phyloP scores from a whole-genome alignment of 495 filamentous ascomycete species.

The Lasiosphaeriaceae sp. region DNA sequence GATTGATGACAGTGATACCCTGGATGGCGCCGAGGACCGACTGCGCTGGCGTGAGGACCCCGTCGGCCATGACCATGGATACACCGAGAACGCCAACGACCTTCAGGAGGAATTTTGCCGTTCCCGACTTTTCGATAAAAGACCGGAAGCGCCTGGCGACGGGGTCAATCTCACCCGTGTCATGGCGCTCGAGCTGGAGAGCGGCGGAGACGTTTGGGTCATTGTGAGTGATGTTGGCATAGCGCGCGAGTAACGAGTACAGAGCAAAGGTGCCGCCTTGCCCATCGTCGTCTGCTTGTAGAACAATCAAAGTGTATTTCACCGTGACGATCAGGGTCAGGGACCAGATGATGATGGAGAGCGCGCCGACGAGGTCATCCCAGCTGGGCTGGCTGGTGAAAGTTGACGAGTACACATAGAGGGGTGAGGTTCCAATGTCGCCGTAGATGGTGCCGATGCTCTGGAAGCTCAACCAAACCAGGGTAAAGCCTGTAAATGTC shows the following conservation, averaged over 20 bases:
- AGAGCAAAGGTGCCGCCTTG: conserved; percentile 61
- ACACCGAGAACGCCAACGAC: conserved; percentile 65
- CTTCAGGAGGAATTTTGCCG: conserved; percentile 54
- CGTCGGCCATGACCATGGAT: conserved; percentile 64
- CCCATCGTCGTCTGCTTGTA: conserved; percentile 72
- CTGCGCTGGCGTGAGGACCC: conserved; percentile 65
- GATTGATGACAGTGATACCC: conserved; percentile 50
- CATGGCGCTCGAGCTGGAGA: conserved; percentile 56
- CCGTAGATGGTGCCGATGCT: conserved; percentile 70
- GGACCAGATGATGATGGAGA: conserved; percentile 72
- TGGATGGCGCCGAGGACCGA: conserved; percentile 68
- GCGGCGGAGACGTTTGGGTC: conserved; percentile 45
- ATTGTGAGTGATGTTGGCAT: conserved; percentile 51
- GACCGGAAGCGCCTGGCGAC: conserved; percentile 49
- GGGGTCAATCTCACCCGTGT: conserved; percentile 48
- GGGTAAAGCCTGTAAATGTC: conserved; percentile 18
- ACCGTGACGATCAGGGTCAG: conserved; percentile 68
- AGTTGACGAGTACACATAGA: conserved; percentile 71
- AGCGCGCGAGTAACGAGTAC: conserved; percentile 21
- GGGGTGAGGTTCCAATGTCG: conserved; percentile 68
- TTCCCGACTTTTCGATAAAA: conserved; percentile 52
- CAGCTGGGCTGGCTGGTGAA: conserved; percentile 56
- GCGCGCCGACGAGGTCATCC: conserved; percentile 62
- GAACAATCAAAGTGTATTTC: conserved; percentile 68
- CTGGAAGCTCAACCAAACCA: conserved; percentile 37